Percentiles rank a stretch among this genome's conserved stretches.
Evolutionary conservation across 805 yeast species (phyloP).

Genomic region (Yarrowia phangngaensis): DNA sequence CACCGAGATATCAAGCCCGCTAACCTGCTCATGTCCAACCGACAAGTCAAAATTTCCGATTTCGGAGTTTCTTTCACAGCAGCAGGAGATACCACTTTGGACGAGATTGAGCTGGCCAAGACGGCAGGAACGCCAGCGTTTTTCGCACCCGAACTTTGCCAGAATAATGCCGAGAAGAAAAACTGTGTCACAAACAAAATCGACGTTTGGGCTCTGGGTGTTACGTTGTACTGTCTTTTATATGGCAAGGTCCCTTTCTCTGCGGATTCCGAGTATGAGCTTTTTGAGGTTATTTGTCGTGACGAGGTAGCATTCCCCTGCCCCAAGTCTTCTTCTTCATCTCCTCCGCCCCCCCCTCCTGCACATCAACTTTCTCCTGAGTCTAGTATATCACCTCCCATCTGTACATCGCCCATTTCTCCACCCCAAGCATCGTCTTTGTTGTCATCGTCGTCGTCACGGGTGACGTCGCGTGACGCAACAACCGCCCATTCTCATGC

Average conservation of each 20-base stretch:
- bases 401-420: constrained; percentile 14
- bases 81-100: constrained; percentile 46
- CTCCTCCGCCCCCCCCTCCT: background rate
- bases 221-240: constrained; percentile 79
- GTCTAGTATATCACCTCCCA: too few relatives aligned
- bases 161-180: constrained; percentile 28
- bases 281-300: constrained; percentile 65
- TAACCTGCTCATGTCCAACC: constrained; percentile 65
- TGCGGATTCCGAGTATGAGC: constrained; percentile 79
- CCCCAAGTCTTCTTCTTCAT: too few relatives aligned
- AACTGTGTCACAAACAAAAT: constrained; percentile 70
- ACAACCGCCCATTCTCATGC: constrained; percentile 11
- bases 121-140: constrained; percentile 67
- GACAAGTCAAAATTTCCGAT: constrained; percentile 81
- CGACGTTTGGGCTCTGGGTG: constrained; percentile 98
- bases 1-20: constrained; percentile 96
- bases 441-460: constrained; percentile 5
- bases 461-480: constrained; percentile 13
- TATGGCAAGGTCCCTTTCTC: constrained; percentile 88
- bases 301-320: constrained; percentile 9
- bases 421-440: constrained; percentile 19
- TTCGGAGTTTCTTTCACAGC: constrained; percentile 83
- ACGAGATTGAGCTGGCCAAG: constrained; percentile 73
- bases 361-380: too few relatives aligned
- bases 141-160: constrained; percentile 70